These are phyloP conservation scores for Alternaria triticina DNA, from an alignment of 2,329 filamentous ascomycete genomes.

Conservation along the genomic window DNA sequence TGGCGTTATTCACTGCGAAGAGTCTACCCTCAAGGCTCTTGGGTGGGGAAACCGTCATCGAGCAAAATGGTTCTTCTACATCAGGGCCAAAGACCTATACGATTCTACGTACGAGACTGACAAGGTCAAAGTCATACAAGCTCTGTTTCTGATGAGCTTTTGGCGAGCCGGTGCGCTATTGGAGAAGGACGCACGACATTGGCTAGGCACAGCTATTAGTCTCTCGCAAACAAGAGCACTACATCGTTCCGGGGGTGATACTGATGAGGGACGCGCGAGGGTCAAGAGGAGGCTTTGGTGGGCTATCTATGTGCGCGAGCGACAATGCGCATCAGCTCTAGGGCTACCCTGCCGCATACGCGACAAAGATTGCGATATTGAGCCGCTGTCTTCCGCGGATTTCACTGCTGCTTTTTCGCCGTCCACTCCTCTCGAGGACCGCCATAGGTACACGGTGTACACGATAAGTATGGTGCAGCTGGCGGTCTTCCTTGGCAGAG, in stretches of 20 bases:
- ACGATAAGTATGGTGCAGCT: conserved; percentile 49
- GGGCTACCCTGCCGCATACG: conserved; percentile 57
- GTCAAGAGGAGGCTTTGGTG: conserved; percentile 61
- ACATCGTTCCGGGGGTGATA: conserved; percentile 44
- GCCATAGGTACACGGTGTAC: conserved; percentile 44
- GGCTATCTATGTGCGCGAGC: conserved; percentile 60
- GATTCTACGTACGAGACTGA: conserved; percentile 62
- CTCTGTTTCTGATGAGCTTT: conserved; percentile 62
- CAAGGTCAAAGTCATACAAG: conserved; percentile 58
- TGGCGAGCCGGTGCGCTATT: conserved; percentile 58
- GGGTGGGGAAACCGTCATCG: conserved; percentile 58
- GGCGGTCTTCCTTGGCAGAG: conserved; percentile 46
- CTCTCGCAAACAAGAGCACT: conserved; percentile 59
- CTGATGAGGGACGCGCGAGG: conserved; percentile 38
- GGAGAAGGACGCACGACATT: conserved; percentile 48
- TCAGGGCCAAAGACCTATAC: conserved; percentile 58
- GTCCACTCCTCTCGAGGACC: conserved; percentile 33
- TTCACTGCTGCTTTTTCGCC: conserved; percentile 44
- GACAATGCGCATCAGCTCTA: conserved; percentile 55
- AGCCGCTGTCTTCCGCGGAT: conserved; percentile 47
- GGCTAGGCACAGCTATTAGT: conserved; percentile 56
- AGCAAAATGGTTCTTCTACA: conserved; percentile 60
- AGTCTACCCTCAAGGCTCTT: conserved; percentile 52
- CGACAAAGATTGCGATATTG: conserved; percentile 58
- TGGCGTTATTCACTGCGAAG: conserved; percentile 61